Conservation (phyloP, 192 early-diverging fungal genomes). For the Blastocladiella britannica region DNA sequence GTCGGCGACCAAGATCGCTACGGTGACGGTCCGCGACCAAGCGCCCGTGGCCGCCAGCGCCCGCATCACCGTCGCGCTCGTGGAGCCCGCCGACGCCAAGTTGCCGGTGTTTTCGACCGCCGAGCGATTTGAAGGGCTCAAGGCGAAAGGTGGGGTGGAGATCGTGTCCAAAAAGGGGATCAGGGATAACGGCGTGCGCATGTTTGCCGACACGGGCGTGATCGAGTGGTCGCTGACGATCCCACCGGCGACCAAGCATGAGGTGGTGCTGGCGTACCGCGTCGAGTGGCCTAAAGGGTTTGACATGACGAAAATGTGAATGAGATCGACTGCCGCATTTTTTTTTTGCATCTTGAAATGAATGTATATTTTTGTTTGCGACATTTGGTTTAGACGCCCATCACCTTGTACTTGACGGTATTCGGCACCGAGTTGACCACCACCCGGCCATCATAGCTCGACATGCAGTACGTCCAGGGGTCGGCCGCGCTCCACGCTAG, state of each 20-base stretch:
- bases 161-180: too few relatives aligned
- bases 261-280: neutral
- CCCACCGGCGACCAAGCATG: neutral
- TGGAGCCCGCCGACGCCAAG: neutral
- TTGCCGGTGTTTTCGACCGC: neutral
- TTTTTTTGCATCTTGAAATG: too few relatives aligned
- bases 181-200: neutral
- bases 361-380: too few relatives aligned
- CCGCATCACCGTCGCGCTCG: neutral
- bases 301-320: too few relatives aligned
- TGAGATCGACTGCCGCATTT: too few relatives aligned
- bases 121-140: neutral
- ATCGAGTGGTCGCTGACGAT: neutral
- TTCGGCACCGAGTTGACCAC: slow-evolving; percentile 76
- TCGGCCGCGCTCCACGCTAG: slow-evolving; percentile 74
- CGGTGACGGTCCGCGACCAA: neutral
- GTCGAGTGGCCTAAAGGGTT: neutral
- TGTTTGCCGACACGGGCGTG: neutral
- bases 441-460: slow-evolving; percentile 84
- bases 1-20: neutral
- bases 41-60: neutral
- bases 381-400: too few relatives aligned
- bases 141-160: too few relatives aligned
- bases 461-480: slow-evolving; percentile 83
- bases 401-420: slow-evolving; percentile 68